phyloP scores from a whole-genome alignment of 2,329 filamentous ascomycete species.

The Monosporascus sp. region DNA sequence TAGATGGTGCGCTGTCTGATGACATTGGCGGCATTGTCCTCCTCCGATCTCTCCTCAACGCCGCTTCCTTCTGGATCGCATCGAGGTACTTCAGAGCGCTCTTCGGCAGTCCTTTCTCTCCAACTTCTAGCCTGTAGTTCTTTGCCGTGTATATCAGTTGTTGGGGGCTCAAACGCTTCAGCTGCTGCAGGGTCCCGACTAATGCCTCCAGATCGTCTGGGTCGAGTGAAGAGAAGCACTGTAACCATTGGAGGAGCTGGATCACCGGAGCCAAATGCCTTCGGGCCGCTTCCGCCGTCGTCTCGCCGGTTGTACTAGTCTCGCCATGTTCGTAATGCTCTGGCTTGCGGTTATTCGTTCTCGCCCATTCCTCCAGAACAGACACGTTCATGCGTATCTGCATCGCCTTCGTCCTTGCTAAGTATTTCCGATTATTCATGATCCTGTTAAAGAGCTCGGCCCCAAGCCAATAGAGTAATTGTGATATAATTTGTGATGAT shows the following conservation, averaged over 20 bases:
- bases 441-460: constrained; percentile 96
- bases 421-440: constrained; percentile 91
- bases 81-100: constrained; percentile 81
- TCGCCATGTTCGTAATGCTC: constrained; percentile 95
- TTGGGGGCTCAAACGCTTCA: constrained; percentile 76
- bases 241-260: constrained; percentile 92
- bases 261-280: constrained; percentile 85
- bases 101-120: constrained; percentile 86
- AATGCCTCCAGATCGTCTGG: constrained; percentile 82
- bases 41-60: constrained; percentile 51
- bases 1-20: constrained; percentile 25
- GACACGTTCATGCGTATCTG: constrained; percentile 99
- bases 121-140: constrained; percentile 90
- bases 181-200: constrained; percentile 80
- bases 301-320: constrained; percentile 77
- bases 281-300: constrained; percentile 76
- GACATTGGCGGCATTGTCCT: constrained; percentile 38
- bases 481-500: constrained; percentile 81
- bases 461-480: constrained; percentile 92
- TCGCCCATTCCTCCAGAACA: constrained; percentile 90
- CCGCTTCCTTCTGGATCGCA: constrained; percentile 70
- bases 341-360: constrained; percentile 85
- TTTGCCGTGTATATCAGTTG: constrained; percentile 89
- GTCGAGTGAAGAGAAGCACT: constrained; percentile 91
- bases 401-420: constrained; percentile 97